Conservation (phyloP, 2,329 filamentous ascomycete species). For the Cephalotrichum gorgonifer region DNA sequence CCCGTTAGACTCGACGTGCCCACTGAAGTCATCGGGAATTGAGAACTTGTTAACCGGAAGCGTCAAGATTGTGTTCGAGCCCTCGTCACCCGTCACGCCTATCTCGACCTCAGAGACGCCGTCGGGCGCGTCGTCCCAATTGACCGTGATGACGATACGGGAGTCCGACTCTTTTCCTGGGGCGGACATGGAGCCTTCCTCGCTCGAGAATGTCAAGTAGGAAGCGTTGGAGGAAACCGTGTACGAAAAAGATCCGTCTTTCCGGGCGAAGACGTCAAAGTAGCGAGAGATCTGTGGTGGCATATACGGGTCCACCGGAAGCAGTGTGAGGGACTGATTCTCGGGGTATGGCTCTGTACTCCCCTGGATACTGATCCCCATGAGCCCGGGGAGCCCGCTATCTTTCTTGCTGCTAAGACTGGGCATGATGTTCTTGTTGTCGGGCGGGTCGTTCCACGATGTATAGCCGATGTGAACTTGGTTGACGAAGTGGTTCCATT, state of each 20-base stretch:
- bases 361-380: slow-evolving; percentile 56
- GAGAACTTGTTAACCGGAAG: slow-evolving; percentile 39
- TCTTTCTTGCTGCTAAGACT: slow-evolving; percentile 48
- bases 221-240: slow-evolving; percentile 31
- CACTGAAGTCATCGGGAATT: slow-evolving; percentile 39
- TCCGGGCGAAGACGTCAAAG: slow-evolving; percentile 54
- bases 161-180: slow-evolving; percentile 15
- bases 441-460: slow-evolving; percentile 61
- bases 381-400: slow-evolving; percentile 53
- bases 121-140: slow-evolving; percentile 41
- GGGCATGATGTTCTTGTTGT: slow-evolving; percentile 56
- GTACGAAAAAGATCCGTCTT: slow-evolving; percentile 42
- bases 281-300: slow-evolving; percentile 32
- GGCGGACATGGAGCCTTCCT: slow-evolving; percentile 35
- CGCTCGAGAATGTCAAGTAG: slow-evolving; percentile 41
- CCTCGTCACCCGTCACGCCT: slow-evolving; percentile 40
- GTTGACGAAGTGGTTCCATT: slow-evolving; percentile 53
- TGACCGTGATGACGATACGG: slow-evolving; percentile 9
- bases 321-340: slow-evolving; percentile 44
- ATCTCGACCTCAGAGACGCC: slow-evolving; percentile 30
- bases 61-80: slow-evolving; percentile 38
- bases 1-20: slow-evolving; percentile 54
- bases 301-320: slow-evolving; percentile 37
- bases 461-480: slow-evolving; percentile 37
- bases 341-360: slow-evolving; percentile 46